Percentiles rank a stretch among this genome's conserved stretches.
Conservation (phyloP, 768 basidiomycete species). For the Tricholoma terreum region DNA sequence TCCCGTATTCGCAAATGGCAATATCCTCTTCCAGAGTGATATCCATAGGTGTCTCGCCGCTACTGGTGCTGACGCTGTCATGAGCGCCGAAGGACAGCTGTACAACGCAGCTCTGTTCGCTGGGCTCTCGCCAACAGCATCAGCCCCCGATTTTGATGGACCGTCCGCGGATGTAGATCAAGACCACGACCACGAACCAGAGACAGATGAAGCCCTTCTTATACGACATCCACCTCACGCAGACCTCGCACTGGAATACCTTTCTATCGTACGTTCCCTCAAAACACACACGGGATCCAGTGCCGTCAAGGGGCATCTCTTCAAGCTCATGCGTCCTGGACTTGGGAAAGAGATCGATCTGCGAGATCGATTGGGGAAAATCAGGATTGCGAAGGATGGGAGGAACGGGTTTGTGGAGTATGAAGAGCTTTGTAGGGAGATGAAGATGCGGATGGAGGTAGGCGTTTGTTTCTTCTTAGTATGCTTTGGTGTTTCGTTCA, state of each 20-base stretch:
- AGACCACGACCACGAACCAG: constrained; percentile 6
- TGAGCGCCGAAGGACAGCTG: constrained; percentile 93
- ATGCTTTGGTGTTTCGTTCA: constrained; percentile 3
- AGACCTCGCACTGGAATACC: constrained; percentile 80
- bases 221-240: constrained; percentile 54
- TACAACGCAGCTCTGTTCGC: constrained; percentile 87
- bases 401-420: constrained; percentile 40
- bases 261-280: constrained; percentile 69
- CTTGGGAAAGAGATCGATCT: constrained; percentile 64
- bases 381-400: constrained; percentile 27
- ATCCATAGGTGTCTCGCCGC: constrained; percentile 72
- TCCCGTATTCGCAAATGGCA: constrained; percentile 97
- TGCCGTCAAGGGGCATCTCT: constrained; percentile 89
- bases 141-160: not conserved
- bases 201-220: constrained; percentile 33
- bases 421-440: constrained; percentile 52
- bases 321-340: constrained; percentile 85
- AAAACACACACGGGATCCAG: constrained; percentile 69
- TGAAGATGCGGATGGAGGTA: constrained; percentile 54
- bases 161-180: constrained; percentile 10
- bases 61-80: constrained; percentile 90
- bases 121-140: constrained; percentile 18
- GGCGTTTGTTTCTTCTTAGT: constrained; percentile 4
- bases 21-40: constrained; percentile 86
- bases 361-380: constrained; percentile 64